A percentile compares a stretch with the other conserved stretches of the same genome.
Conservation (phyloP, 176 grass and related monocot species). For the Avena eriantha region DNA sequence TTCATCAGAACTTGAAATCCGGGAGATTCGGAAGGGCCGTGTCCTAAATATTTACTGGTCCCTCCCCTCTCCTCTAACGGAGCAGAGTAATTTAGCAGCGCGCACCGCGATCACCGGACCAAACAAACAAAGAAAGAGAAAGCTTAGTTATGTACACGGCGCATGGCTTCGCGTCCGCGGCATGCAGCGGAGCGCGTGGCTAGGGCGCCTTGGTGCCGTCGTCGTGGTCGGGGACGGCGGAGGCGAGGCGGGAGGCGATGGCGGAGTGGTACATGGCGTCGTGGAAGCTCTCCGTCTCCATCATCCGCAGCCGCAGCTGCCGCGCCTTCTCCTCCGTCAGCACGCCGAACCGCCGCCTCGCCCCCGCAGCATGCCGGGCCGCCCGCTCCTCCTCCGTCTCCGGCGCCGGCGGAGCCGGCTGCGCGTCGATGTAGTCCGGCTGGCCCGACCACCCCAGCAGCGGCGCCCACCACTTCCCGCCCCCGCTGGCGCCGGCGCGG, state of each 20-base stretch:
- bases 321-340: constrained; percentile 97
- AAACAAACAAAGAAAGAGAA: too few species aligned
- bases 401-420: neutral
- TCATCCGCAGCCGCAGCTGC: constrained; percentile 73
- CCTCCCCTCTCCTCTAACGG: too few species aligned
- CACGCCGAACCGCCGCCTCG: constrained; percentile 49
- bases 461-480: constrained; percentile 78
- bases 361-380: neutral
- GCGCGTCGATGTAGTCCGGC: constrained; percentile 85
- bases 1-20: too few species aligned
- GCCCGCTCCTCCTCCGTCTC: too few species aligned
- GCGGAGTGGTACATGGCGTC: constrained; percentile 98
- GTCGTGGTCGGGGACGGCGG: constrained; percentile 46
- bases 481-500: neutral
- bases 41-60: too few species aligned
- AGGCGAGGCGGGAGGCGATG: constrained; percentile 97
- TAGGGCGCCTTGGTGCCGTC: neutral
- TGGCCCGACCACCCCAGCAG: constrained; percentile 82
- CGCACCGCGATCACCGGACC: too few species aligned
- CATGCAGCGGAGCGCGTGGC: neutral
- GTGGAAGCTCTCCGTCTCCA: constrained; percentile 84
- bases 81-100: too few species aligned
- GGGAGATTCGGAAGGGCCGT: too few species aligned
- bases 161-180: neutral
- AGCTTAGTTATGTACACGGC: too few species aligned